phyloP scores from a whole-genome alignment of 352 stramenopile genomes.

The Phytophthora multivora region DNA sequence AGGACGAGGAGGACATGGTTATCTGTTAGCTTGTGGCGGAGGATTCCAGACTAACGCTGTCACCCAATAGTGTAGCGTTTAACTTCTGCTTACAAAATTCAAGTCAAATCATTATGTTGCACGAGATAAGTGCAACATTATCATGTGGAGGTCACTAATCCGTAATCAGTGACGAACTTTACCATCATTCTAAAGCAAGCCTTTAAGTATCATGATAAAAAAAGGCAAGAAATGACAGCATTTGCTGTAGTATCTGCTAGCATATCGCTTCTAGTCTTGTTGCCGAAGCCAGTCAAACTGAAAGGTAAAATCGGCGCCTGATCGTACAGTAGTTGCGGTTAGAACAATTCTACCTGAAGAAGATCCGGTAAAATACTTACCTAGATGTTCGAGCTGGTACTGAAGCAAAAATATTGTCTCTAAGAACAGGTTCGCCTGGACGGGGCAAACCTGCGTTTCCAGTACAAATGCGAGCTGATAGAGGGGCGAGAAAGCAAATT shows the following conservation, averaged over 20 bases:
- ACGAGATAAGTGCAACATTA: neutral
- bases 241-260: too few species aligned
- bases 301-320: conserved; percentile 38
- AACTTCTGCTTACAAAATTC: neutral
- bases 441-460: conserved; percentile 24
- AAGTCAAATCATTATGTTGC: neutral
- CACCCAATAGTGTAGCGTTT: conserved; percentile 8
- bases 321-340: too few species aligned
- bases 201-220: too few species aligned
- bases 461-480: conserved; percentile 46
- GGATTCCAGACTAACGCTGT: conserved; percentile 12
- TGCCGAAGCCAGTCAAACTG: conserved; percentile 28
- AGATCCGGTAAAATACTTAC: neutral
- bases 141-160: neutral
- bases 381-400: conserved; percentile 28
- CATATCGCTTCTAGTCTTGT: neutral
- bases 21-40: neutral
- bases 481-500: conserved; percentile 33
- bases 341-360: too few species aligned
- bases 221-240: too few species aligned
- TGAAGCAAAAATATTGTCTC: conserved; percentile 18
- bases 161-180: neutral
- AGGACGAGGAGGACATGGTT: conserved; percentile 41
- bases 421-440: conserved; percentile 17
- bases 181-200: neutral